Evolutionary conservation across 2,329 filamentous ascomycete genomes (phyloP), one percentile per base, ranked within the genome.

Genomic region (Diplodia intermedia): DNA sequence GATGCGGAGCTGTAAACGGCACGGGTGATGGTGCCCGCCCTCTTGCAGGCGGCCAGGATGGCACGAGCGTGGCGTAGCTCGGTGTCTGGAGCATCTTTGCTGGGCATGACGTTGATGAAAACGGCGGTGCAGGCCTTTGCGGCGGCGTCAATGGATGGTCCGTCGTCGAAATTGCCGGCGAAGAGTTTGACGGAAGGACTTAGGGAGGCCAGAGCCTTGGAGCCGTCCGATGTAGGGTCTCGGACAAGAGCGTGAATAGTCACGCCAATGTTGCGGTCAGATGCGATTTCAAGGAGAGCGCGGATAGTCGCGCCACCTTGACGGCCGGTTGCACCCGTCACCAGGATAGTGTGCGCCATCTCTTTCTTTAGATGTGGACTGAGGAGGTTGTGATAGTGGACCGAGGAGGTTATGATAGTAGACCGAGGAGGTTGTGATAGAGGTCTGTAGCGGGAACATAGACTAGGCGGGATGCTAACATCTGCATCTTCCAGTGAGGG

Each of bases 271-370:
- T 38, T 55, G 31, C 31, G 15, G 5, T 18, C n/a, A 3, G 63
- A 36, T 20, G 63, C 31, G 36, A 43, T 14, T 23, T 29, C 49
- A 23, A 66, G 47, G 36, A 66, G 63, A 6, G 80, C 79, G 60
- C 79, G 73, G 65, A 85, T 77, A 7, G 83, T 79, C 53, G 80
- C 77, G 26, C 81, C 77, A 29, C 83, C 83, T 72, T 85, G 83
- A 43, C 82, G 82, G 54, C 83, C 83, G 0, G 83, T 56, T 12
- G 29, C 63, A 18, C 63, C 63, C 8, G 63, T 66, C 4, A 66
- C 31, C 4, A 66, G 50, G 50, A 66, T 55, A 18, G 49, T 66
- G 43, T 56, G 63, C 14, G 63, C 26, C 52, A 43, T 66, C 23
- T 43, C 8, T 26, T 12, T 26, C 15, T 2, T 26, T 38, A 18